A percentile compares a stretch with the other conserved stretches of the same genome.
These are phyloP conservation scores for Sporormia fimetaria DNA, from an alignment of 495 filamentous ascomycete species.

Conservation along the genomic window DNA sequence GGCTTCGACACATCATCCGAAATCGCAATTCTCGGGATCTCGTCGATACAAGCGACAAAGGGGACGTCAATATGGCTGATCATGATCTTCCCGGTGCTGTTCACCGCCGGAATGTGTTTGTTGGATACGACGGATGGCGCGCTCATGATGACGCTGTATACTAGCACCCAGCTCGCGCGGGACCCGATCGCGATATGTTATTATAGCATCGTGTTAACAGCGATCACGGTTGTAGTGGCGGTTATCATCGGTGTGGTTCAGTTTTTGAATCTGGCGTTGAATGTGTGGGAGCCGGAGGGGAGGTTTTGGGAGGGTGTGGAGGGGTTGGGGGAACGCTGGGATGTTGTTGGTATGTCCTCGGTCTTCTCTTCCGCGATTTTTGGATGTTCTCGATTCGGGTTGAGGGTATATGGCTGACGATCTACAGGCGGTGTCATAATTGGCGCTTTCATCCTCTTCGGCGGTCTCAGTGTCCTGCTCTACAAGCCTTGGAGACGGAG, in stretches of 20 bases:
- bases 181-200: constrained; percentile 83
- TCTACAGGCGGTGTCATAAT: constrained; percentile 54
- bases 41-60: constrained; percentile 68
- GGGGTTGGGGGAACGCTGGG: constrained; percentile 65
- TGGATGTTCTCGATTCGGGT: neutral
- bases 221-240: constrained; percentile 78
- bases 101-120: constrained; percentile 91
- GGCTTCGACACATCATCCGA: constrained; percentile 96
- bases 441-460: constrained; percentile 68
- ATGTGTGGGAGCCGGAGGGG: constrained; percentile 60
- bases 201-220: constrained; percentile 84
- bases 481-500: constrained; percentile 68
- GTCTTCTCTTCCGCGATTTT: neutral
- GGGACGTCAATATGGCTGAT: constrained; percentile 92
- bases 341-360: constrained; percentile 54
- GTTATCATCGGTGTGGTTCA: constrained; percentile 79
- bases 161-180: constrained; percentile 56
- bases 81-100: constrained; percentile 79
- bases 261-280: constrained; percentile 60
- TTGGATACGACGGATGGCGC: constrained; percentile 85
- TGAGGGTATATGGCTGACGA: neutral
- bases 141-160: constrained; percentile 90
- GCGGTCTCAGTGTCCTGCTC: constrained; percentile 53
- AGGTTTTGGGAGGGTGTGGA: constrained; percentile 80
- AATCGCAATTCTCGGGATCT: constrained; percentile 83